These are phyloP conservation scores for Hypoxylon sp. DNA, from an alignment of 2,329 filamentous ascomycete species.

Conservation along the genomic window DNA sequence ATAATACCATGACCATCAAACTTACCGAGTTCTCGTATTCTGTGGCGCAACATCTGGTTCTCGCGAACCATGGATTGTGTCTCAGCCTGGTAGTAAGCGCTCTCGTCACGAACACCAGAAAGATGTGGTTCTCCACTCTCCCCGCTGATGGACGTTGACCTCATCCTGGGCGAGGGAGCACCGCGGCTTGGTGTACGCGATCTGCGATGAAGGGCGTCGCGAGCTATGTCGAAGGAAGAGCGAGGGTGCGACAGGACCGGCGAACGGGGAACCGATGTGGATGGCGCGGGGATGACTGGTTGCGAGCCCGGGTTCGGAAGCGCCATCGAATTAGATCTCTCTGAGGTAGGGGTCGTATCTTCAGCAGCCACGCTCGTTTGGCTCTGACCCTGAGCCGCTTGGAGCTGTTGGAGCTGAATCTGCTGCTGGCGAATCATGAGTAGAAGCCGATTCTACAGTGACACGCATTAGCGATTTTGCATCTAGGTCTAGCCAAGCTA, in stretches of 20 bases:
- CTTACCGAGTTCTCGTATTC: slow-evolving; percentile 75
- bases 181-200: slow-evolving; percentile 67
- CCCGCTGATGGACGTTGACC: slow-evolving; percentile 64
- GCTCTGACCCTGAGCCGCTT: slow-evolving; percentile 53
- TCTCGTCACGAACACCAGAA: slow-evolving; percentile 74
- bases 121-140: slow-evolving; percentile 66
- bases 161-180: slow-evolving; percentile 61
- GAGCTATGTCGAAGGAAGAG: slow-evolving; percentile 66
- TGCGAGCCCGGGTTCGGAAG: slow-evolving; percentile 49
- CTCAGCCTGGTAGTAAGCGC: slow-evolving; percentile 82
- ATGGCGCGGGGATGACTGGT: slow-evolving; percentile 46
- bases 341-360: slow-evolving; percentile 56
- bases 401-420: slow-evolving; percentile 70
- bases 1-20: neutral
- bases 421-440: slow-evolving; percentile 81
- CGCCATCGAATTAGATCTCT: slow-evolving; percentile 52
- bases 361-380: slow-evolving; percentile 57
- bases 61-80: slow-evolving; percentile 79
- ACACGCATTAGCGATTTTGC: slow-evolving; percentile 10
- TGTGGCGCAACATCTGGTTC: slow-evolving; percentile 81
- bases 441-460: slow-evolving; percentile 73
- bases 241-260: slow-evolving; percentile 59
- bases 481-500: neutral
- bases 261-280: slow-evolving; percentile 60
- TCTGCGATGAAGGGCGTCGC: slow-evolving; percentile 62